A percentile compares a stretch with the other conserved stretches of the same genome.
Conservation (phyloP, 2,329 filamentous ascomycete genomes). For the Trichoderma endophyticum region DNA sequence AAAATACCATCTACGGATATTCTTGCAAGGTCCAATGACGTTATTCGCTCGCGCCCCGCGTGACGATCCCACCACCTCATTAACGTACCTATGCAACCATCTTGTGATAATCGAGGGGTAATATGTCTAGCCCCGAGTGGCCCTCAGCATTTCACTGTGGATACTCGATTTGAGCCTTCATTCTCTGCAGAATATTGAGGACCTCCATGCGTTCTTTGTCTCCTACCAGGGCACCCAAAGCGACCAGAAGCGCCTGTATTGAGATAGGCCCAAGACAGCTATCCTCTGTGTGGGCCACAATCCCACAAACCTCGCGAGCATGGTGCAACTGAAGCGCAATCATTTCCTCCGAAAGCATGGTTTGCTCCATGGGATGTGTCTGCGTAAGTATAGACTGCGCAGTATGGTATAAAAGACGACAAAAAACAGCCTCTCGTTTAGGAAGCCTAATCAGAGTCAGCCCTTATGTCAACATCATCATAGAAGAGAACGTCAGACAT, state of each 20-base stretch:
- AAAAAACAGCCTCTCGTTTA: slow-evolving; percentile 76
- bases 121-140: background rate
- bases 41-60: slow-evolving; percentile 1
- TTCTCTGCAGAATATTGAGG: slow-evolving; percentile 75
- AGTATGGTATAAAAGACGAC: slow-evolving; percentile 85
- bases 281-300: slow-evolving; percentile 81
- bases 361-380: slow-evolving; percentile 66
- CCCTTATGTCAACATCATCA: background rate
- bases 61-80: background rate
- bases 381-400: slow-evolving; percentile 78
- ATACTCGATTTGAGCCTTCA: slow-evolving; percentile 76
- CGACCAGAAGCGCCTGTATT: slow-evolving; percentile 74
- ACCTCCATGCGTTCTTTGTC: slow-evolving; percentile 78
- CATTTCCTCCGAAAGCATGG: slow-evolving; percentile 63
- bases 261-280: slow-evolving; percentile 75
- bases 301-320: slow-evolving; percentile 82
- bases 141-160: slow-evolving; percentile 65
- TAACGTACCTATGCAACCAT: background rate
- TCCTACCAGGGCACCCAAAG: slow-evolving; percentile 67
- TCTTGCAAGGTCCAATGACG: background rate
- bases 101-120: background rate
- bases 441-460: slow-evolving; percentile 58
- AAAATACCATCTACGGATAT: background rate
- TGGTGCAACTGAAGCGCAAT: slow-evolving; percentile 67
- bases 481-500: slow-evolving; percentile 30